These are phyloP conservation scores for Ceratorhiza oryzae-sativae DNA, from an alignment of 1,284 basidiomycete species.

Conservation along the genomic window DNA sequence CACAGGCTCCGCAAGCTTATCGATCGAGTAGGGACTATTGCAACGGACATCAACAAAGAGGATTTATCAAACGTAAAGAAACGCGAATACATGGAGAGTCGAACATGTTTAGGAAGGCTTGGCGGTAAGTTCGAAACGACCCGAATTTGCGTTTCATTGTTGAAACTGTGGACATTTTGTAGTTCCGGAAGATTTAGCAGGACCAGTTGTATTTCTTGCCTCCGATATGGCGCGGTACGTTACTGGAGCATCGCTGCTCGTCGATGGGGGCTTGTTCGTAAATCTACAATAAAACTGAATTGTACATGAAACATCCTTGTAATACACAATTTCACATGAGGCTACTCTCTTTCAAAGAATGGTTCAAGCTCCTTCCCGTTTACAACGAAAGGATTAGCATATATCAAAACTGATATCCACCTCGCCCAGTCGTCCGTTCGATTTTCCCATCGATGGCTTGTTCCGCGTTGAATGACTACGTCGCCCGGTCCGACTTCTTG, in stretches of 20 bases:
- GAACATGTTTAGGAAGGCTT: constrained; percentile 73
- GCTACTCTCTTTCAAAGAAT: constrained; percentile 17
- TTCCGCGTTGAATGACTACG: constrained; percentile 64
- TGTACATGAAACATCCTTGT: no score
- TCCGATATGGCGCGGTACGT: constrained; percentile 78
- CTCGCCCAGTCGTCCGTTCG: constrained; percentile 61
- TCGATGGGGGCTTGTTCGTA: constrained; percentile 81
- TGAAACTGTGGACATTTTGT: neutral
- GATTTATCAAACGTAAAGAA: constrained; percentile 71
- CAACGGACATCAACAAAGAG: constrained; percentile 69
- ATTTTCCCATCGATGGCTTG: constrained; percentile 68
- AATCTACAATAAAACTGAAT: constrained; percentile 66
- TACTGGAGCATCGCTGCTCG: constrained; percentile 72
- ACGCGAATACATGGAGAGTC: constrained; percentile 68
- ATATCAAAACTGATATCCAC: constrained; percentile 62
- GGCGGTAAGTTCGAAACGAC: constrained; percentile 56
- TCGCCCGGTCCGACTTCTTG: constrained; percentile 64
- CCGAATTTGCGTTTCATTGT: constrained; percentile 31
- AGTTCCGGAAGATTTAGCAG: constrained; percentile 78
- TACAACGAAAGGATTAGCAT: constrained; percentile 62
- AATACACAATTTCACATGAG: neutral
- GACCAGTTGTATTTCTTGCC: constrained; percentile 77
- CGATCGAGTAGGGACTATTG: constrained; percentile 34
- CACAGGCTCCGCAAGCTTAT: no score
- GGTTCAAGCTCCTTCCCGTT: constrained; percentile 54